Conservation (phyloP, 169 alveolate species). For the Eimeria acervulina region DNA sequence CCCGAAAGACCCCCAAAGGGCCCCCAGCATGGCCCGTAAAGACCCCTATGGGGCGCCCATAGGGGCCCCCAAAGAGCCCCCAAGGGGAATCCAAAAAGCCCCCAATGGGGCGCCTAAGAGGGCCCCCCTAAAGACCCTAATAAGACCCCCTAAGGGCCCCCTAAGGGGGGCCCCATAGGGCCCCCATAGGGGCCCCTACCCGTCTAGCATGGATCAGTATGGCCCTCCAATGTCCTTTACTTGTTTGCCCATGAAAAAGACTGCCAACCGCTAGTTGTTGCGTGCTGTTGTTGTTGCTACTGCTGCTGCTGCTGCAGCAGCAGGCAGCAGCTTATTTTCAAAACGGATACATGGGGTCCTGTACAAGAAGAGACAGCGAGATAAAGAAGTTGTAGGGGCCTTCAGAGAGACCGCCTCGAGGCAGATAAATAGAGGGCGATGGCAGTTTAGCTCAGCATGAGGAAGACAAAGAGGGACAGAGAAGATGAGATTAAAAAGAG, state of each 20-base stretch:
- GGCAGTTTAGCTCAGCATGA: neutral
- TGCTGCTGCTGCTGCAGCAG: slow-evolving; percentile 8
- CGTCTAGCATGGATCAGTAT: too few relatives aligned
- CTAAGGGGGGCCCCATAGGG: too few relatives aligned
- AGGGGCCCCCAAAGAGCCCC: neutral
- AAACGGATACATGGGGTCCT: neutral
- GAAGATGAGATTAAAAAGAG: neutral
- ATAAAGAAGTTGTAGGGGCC: neutral
- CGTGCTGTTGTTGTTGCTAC: neutral
- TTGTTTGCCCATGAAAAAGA: neutral
- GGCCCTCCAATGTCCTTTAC: neutral
- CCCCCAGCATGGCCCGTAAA: too few relatives aligned
- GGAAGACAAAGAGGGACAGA: neutral
- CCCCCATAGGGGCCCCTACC: neutral
- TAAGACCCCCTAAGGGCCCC: too few relatives aligned
- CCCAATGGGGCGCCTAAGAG: neutral
- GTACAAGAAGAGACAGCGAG: neutral
- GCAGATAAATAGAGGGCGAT: too few relatives aligned
- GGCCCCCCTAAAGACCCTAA: too few relatives aligned
- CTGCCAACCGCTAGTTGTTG: neutral
- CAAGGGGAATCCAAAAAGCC: neutral
- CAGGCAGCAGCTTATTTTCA: neutral
- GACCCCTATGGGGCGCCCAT: neutral
- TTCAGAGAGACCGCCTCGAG: neutral
- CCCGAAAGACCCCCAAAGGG: too few relatives aligned